Conservation (phyloP, 2,329 filamentous ascomycete genomes). For the Trichoderma lentiforme region DNA sequence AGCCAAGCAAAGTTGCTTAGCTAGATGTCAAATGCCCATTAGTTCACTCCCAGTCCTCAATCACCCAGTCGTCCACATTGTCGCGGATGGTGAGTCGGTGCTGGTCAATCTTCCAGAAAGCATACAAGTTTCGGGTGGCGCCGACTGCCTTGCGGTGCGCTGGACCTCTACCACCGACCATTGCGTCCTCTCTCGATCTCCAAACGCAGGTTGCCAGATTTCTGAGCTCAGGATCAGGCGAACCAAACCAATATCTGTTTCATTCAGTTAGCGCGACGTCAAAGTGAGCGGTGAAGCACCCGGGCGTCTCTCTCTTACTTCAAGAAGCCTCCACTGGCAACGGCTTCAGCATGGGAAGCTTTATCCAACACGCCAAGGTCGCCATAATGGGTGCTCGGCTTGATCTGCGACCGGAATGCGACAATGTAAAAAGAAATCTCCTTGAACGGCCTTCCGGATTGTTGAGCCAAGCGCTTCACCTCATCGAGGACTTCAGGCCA, state of each 20-base stretch:
- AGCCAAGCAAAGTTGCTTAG: slow-evolving; percentile 17
- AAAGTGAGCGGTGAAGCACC: background rate
- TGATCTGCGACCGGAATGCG: slow-evolving; percentile 73
- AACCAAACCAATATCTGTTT: slow-evolving; percentile 80
- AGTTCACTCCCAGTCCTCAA: slow-evolving; percentile 51
- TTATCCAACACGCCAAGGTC: slow-evolving; percentile 72
- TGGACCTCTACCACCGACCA: slow-evolving; percentile 55
- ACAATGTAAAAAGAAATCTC: slow-evolving; percentile 75
- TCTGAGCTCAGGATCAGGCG: slow-evolving; percentile 62
- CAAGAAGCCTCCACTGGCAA: slow-evolving; percentile 73
- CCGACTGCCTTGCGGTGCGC: slow-evolving; percentile 65
- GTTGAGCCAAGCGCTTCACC: slow-evolving; percentile 50
- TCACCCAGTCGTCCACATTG: slow-evolving; percentile 60
- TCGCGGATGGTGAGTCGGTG: slow-evolving; percentile 67
- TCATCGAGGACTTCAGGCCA: slow-evolving; percentile 62
- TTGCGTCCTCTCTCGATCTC: slow-evolving; percentile 58
- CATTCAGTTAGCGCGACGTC: slow-evolving; percentile 21
- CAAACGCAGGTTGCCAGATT: slow-evolving; percentile 81
- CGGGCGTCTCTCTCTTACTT: slow-evolving; percentile 51
- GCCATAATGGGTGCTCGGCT: slow-evolving; percentile 61
- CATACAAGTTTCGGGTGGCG: slow-evolving; percentile 59
- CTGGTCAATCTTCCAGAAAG: slow-evolving; percentile 68
- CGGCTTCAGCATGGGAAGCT: slow-evolving; percentile 76
- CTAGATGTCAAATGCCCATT: background rate
- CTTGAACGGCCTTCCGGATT: slow-evolving; percentile 52